Evolutionary conservation across 2,329 filamentous ascomycete genomes (phyloP), one percentile per base, ranked within the genome.

Genomic region (Karstenula rhodostoma): DNA sequence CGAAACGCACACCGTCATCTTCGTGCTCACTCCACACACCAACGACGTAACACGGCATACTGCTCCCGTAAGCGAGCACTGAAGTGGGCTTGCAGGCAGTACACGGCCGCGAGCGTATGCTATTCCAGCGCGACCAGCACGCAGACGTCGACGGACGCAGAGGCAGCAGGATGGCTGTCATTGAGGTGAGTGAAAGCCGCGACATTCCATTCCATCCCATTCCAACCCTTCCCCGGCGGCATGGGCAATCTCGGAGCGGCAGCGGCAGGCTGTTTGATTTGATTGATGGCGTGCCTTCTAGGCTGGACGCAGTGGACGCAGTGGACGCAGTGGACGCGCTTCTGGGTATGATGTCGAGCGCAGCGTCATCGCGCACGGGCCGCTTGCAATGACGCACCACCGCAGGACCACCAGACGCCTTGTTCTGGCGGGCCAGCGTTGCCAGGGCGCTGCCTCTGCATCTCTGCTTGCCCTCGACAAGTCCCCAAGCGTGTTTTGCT

Each of bases 81-180:
- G 51, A 44, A 40, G 17, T n/a, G 37, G 37, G 37, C 37, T 40
- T 9, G 8, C 37, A 40, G 7, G 37, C 37, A 15, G 15, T 15
- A n/a, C n/a, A 40, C 37, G 23, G 37, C 37, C 22, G 33, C 7
- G 23, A 53, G 53, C 56, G 48, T 49, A 69, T 71, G 68, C 65
- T 67, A 25, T 73, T 65, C 56, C 59, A 61, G 40, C 63, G 44
- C 60, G 22, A 62, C 63, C 51, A 17, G 15, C 2, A 19, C 29
- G 29, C 29, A n/a, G 5, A 29, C 44, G 33, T 23, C 35, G 54
- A 58, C 47, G 60, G 66, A 49, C 64, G 65, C 50, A 68, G 66
- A 62, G 58, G 57, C 19, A 60, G 56, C 63, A 74, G 64, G 64
- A 74, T 72, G 68, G 65, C 73, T 5, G 70, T 76, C 1, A 76